Evolutionary conservation across 441 rosid species (phyloP).

Genomic region (Kokia cookei): DNA sequence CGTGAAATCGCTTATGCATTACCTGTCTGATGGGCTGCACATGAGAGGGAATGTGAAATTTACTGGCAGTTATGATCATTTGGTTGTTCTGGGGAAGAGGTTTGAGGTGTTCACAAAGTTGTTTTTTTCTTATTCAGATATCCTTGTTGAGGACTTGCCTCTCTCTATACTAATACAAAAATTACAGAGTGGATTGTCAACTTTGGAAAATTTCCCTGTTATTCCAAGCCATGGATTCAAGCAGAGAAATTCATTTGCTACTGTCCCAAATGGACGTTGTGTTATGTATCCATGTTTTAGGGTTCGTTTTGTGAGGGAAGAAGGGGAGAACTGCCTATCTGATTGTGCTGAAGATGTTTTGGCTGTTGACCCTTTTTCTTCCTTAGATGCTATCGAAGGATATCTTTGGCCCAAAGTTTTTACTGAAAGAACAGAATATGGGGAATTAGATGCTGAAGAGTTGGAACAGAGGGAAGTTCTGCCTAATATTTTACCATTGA

Average conservation of each 20-base stretch:
- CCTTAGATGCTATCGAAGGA: slow-evolving; percentile 60
- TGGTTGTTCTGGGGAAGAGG: slow-evolving; percentile 51
- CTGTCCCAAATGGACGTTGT: slow-evolving; percentile 59
- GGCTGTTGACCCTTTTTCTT: slow-evolving; percentile 81
- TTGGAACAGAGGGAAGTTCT: slow-evolving; percentile 29
- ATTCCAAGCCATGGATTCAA: slow-evolving; percentile 48
- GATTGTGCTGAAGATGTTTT: slow-evolving; percentile 52
- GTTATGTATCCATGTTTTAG: slow-evolving; percentile 62
- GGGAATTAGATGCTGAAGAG: slow-evolving; percentile 29
- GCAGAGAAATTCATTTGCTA: slow-evolving; percentile 58
- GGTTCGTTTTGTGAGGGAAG: slow-evolving; percentile 67
- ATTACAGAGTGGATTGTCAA: slow-evolving; percentile 77
- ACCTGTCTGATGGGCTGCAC: slow-evolving; percentile 61
- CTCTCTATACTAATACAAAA: slow-evolving; percentile 54
- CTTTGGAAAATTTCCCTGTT: slow-evolving; percentile 83
- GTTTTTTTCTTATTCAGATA: slow-evolving; percentile 41
- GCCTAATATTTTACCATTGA: background rate
- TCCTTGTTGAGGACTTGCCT: slow-evolving; percentile 44
- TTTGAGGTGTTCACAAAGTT: slow-evolving; percentile 64
- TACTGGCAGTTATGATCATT: slow-evolving; percentile 22
- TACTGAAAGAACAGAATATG: slow-evolving; percentile 25
- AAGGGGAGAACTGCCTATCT: slow-evolving; percentile 61
- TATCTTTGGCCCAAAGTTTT: slow-evolving; percentile 66
- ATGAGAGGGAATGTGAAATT: slow-evolving; percentile 32
- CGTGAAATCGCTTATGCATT: slow-evolving; percentile 63